Evolutionary conservation across 2,329 filamentous ascomycete genomes (phyloP).

Genomic region (Fusarium haematococcum): DNA sequence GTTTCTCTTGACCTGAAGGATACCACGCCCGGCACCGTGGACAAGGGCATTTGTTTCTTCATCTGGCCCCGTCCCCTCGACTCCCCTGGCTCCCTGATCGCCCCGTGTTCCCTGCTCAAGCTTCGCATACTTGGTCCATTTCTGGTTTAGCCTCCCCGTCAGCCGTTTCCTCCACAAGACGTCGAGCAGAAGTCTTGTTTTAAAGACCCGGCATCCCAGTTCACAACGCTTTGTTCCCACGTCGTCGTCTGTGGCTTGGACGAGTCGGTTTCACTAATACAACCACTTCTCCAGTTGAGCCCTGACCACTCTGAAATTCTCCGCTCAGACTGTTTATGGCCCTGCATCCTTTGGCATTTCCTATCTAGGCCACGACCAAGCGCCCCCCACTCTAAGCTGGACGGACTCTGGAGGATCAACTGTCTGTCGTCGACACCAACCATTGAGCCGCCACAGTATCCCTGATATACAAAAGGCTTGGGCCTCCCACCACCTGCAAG

Average conservation of each 20-base stretch:
- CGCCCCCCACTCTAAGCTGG: conserved; percentile 30
- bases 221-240: conserved; percentile 42
- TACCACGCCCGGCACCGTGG: conserved; percentile 36
- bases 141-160: conserved; percentile 45
- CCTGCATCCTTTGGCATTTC: conserved; percentile 51
- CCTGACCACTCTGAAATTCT: conserved; percentile 44
- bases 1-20: conserved; percentile 44
- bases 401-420: conserved; percentile 34
- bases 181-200: conserved; percentile 32
- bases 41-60: conserved; percentile 45
- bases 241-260: conserved; percentile 43
- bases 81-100: conserved; percentile 46
- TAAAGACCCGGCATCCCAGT: conserved; percentile 39
- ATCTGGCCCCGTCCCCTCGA: conserved; percentile 35
- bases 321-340: conserved; percentile 42
- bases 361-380: conserved; percentile 51
- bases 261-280: conserved; percentile 45
- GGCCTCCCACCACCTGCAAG: conserved; percentile 38
- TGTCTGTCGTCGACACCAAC: conserved; percentile 27
- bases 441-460: conserved; percentile 44
- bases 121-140: conserved; percentile 46
- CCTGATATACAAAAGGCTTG: conserved; percentile 49
- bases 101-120: conserved; percentile 45
- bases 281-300: conserved; percentile 42
- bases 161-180: conserved; percentile 46